phyloP scores from a whole-genome alignment of 805 yeast genomes.

The Saturnispora sanitii region DNA sequence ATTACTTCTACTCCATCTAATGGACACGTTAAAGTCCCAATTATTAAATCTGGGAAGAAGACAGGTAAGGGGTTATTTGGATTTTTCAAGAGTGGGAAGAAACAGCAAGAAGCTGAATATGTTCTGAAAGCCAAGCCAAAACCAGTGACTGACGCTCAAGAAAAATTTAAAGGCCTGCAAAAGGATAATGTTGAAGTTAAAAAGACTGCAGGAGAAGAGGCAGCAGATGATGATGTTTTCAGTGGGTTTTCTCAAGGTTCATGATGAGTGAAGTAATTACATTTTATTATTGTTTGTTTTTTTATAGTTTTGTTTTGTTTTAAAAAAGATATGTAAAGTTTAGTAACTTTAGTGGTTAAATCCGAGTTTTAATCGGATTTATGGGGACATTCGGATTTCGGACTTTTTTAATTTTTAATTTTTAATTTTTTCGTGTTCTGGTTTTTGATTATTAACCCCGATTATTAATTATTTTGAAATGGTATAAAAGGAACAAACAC shows the following conservation, averaged over 20 bases:
- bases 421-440: too few relatives aligned
- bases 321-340: neutral
- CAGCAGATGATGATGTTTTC: constrained; percentile 25
- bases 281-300: constrained; percentile 1
- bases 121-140: constrained; percentile 1
- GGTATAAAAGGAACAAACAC: neutral
- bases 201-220: constrained; percentile 8
- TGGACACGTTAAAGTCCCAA: constrained; percentile 9
- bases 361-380: neutral
- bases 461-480: neutral
- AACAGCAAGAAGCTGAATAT: neutral
- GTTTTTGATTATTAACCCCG: constrained; percentile 2
- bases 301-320: neutral
- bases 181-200: constrained; percentile 14
- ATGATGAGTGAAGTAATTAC: constrained; percentile 7
- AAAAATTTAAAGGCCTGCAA: constrained; percentile 14
- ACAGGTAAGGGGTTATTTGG: constrained; percentile 10
- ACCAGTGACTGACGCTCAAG: constrained; percentile 6
- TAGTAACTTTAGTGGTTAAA: neutral
- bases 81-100: constrained; percentile 6
- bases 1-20: constrained; percentile 9
- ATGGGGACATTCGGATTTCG: neutral
- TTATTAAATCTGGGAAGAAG: constrained; percentile 7
- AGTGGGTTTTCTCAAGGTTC: constrained; percentile 41
- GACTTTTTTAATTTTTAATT: too few relatives aligned